Evolutionary conservation across 164 flowering plant species (phyloP).

Genomic region (Santalum album): DNA sequence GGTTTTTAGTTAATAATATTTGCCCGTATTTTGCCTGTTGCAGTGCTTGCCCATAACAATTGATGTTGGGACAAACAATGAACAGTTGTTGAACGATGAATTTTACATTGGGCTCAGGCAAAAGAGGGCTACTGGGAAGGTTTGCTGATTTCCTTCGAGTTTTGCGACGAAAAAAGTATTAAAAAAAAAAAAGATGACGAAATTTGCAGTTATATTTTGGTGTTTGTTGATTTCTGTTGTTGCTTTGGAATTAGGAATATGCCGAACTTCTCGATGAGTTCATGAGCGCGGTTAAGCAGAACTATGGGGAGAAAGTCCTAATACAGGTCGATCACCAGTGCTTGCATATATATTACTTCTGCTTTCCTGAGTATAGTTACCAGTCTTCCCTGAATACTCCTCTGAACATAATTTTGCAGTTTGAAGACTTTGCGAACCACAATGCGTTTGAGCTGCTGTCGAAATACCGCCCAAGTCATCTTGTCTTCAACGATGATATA

Average conservation of each 20-base stretch:
- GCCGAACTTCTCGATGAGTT: constrained; percentile 69
- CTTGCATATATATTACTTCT: no score
- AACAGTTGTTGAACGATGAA: constrained; percentile 65
- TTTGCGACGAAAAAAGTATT: no score
- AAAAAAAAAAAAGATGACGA: no score
- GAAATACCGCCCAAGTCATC: constrained; percentile 61
- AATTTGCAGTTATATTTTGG: no score
- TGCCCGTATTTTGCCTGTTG: constrained; percentile 5
- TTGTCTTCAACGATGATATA: constrained; percentile 89
- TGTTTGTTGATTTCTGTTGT: no score
- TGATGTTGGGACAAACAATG: constrained; percentile 87
- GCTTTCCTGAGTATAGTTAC: neutral
- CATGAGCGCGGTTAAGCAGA: constrained; percentile 75
- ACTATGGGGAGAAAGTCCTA: constrained; percentile 75
- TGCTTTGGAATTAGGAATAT: constrained; percentile 53
- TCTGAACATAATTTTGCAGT: constrained; percentile 38
- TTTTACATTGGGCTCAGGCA: constrained; percentile 81
- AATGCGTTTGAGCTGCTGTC: constrained; percentile 74
- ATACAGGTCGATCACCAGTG: constrained; percentile 40
- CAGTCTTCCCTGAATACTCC: neutral
- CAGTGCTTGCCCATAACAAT: constrained; percentile 90
- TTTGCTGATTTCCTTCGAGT: constrained; percentile 10
- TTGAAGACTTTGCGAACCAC: constrained; percentile 91
- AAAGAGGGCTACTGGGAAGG: constrained; percentile 82
- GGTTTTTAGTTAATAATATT: neutral